Base-by-base conservation (phyloP, 2,329 filamentous ascomycete genomes). In the Dothiorella sarmentorum region DNA sequence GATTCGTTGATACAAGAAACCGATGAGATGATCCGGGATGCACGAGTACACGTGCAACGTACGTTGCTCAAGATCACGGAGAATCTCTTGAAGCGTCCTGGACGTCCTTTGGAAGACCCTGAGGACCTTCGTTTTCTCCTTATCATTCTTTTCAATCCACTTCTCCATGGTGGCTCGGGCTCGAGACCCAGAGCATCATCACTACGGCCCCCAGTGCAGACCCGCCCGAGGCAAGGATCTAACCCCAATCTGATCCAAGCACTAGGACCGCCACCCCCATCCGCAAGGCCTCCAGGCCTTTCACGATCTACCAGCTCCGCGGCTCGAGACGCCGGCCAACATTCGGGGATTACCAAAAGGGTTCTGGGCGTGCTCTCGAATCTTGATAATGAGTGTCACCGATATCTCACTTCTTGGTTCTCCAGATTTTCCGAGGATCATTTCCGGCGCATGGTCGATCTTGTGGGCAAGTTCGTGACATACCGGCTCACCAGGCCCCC, bases 271-370 rank as follows among this genome's bases (percentile, higher is more conserved):
- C 44, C 43, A 17, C 35, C 44, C n/a, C 44, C 35, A 7, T 24
- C 35, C 17, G 55, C 31, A 26, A 57, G 43, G 15, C 44, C 56
- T 22, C 56, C 56, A 20, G 31, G 7, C 29, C 49, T 35, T 4
- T 38, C n/a, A 17, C 59, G 51, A 29, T 35, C 51, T n/a, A 4
- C 20, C 15, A 45, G 26, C 27, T 47, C 38, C 20, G 29, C 42
- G 3, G 35, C 35, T 17, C 47, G 47, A 7, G 57, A 59, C 17
- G 79, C 83, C 24, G 87, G 86, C 1, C 84, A 89, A 60, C 89
- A 96, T 72, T 91, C 89, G 2, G 88, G 88, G 4, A 88, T 96
- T 56, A 84, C 95, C 66, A 96, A 96, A 71, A 84, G 92, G 35
- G 86, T 95, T 37, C 72, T 96, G 24, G 92, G 92, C 0, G 76